These are phyloP conservation scores for Paecilomyces sp. DNA, from an alignment of 2,329 filamentous ascomycete species.

Conservation along the genomic window DNA sequence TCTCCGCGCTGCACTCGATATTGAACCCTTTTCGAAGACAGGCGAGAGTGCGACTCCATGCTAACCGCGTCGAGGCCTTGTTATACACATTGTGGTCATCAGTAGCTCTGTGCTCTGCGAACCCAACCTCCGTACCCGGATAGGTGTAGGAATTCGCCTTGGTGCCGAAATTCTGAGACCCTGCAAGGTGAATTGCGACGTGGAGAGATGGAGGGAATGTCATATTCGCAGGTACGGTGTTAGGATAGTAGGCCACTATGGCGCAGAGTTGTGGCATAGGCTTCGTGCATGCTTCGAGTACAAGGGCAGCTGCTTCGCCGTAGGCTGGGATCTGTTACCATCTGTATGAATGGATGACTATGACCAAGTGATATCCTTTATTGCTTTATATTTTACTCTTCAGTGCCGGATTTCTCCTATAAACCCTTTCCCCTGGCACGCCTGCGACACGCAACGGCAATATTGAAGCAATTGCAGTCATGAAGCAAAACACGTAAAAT, in stretches of 20 bases:
- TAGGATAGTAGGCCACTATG: constrained; percentile 55
- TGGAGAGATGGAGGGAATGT: constrained; percentile 25
- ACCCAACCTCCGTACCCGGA: constrained; percentile 50
- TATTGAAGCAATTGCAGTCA: neutral
- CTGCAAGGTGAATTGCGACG: constrained; percentile 52
- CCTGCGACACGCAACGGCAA: neutral
- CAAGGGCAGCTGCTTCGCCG: constrained; percentile 50
- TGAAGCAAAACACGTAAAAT: neutral
- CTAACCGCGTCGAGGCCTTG: constrained; percentile 52
- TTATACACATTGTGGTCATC: constrained; percentile 43
- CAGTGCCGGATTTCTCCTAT: neutral
- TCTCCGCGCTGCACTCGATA: constrained; percentile 21
- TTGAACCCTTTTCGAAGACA: constrained; percentile 53
- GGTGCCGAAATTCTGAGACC: constrained; percentile 32
- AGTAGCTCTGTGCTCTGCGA: constrained; percentile 50
- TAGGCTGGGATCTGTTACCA: constrained; percentile 40
- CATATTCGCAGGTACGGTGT: constrained; percentile 18
- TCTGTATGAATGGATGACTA: neutral
- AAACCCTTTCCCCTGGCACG: neutral
- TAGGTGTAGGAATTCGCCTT: constrained; percentile 43
- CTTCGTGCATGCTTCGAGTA: constrained; percentile 50
- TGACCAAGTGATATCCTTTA: no score
- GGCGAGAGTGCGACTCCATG: constrained; percentile 57
- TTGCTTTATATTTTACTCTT: neutral
- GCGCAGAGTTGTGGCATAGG: constrained; percentile 51